Evolutionary conservation across 2,329 filamentous ascomycete species (phyloP).

Genomic region (Aspergillus uvarum): DNA sequence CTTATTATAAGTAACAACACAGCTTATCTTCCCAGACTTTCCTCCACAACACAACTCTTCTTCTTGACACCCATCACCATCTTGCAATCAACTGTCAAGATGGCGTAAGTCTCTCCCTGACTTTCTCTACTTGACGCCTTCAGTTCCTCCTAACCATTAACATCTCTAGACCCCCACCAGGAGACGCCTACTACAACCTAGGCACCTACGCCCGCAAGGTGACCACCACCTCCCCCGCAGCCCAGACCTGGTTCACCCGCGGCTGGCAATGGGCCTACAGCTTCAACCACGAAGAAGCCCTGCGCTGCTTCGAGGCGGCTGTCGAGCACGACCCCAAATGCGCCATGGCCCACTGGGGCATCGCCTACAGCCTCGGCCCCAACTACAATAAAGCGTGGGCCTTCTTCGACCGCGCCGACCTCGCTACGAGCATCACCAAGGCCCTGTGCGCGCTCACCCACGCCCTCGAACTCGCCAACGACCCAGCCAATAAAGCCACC

Average conservation of each 20-base stretch:
- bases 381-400: slow-evolving; percentile 79
- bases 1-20: no score
- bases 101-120: neutral
- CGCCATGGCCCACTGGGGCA: slow-evolving; percentile 37
- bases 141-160: neutral
- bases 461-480: neutral
- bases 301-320: slow-evolving; percentile 31
- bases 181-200: slow-evolving; percentile 30
- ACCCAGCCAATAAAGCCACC: neutral
- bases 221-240: slow-evolving; percentile 30
- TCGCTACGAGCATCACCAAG: slow-evolving; percentile 46
- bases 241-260: slow-evolving; percentile 42
- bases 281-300: slow-evolving; percentile 38
- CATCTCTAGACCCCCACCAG: neutral
- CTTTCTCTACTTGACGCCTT: no score
- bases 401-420: slow-evolving; percentile 63
- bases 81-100: neutral
- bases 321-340: slow-evolving; percentile 29
- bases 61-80: no score
- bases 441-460: slow-evolving; percentile 42
- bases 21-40: no score
- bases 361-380: slow-evolving; percentile 65
- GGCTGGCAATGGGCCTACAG: slow-evolving; percentile 40
- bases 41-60: no score
- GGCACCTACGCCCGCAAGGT: slow-evolving; percentile 38